phyloP scores from a whole-genome alignment of 306 rosid species.

The Bauhinia variegata region DNA sequence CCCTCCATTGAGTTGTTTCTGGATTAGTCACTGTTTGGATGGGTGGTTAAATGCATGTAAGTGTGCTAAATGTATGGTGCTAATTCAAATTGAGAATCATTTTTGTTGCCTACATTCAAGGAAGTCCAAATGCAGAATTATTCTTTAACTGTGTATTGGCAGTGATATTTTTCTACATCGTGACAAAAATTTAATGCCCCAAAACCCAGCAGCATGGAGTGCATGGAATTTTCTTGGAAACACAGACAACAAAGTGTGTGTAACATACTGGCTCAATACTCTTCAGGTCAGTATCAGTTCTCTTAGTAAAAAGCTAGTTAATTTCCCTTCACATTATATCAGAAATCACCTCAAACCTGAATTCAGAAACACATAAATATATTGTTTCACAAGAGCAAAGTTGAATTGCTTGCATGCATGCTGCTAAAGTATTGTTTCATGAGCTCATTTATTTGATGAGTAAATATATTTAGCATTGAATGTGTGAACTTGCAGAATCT shows the following conservation, averaged over 20 bases:
- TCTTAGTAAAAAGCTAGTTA: not conserved
- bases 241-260: constrained; percentile 60
- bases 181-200: constrained; percentile 87
- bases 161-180: constrained; percentile 94
- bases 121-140: constrained; percentile 43
- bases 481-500: constrained; percentile 63
- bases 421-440: not conserved
- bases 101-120: constrained; percentile 27
- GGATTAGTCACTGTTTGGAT: not conserved
- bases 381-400: not conserved
- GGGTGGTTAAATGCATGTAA: not conserved
- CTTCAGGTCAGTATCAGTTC: constrained; percentile 71
- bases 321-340: too few species aligned
- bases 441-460: not conserved
- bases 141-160: constrained; percentile 60
- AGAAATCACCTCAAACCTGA: not conserved
- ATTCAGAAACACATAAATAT: too few species aligned
- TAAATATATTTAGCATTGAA: not conserved
- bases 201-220: constrained; percentile 93
- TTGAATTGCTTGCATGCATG: not conserved
- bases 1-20: too few species aligned
- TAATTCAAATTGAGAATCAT: constrained; percentile 3
- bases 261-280: constrained; percentile 92
- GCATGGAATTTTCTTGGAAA: constrained; percentile 94
- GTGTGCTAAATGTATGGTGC: constrained; percentile 14